phyloP scores from a whole-genome alignment of 1,284 basidiomycete genomes.

The Trametes polyzona region DNA sequence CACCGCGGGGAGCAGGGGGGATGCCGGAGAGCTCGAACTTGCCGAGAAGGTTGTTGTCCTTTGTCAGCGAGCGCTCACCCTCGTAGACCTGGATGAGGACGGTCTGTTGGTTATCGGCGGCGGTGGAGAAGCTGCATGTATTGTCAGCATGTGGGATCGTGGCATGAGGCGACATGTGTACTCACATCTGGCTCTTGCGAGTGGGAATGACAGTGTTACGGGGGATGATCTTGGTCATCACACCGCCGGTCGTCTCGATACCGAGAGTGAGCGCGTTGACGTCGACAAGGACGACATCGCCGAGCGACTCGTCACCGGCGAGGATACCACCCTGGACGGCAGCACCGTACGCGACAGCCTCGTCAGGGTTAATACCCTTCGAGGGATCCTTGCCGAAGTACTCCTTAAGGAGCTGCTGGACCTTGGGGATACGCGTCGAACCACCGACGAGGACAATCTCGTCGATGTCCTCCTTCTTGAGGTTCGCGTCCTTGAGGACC shows the following conservation, averaged over 20 bases:
- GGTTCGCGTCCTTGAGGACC: constrained; percentile 95
- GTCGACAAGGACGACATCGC: constrained; percentile 92
- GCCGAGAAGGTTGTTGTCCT: constrained; percentile 98
- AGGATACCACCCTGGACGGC: constrained; percentile 88
- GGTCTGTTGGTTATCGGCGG: constrained; percentile 92
- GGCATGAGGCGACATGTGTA: neutral
- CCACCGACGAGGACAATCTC: constrained; percentile 96
- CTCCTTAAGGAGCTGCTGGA: constrained; percentile 95
- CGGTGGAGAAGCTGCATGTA: constrained; percentile 85
- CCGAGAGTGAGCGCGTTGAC: constrained; percentile 94
- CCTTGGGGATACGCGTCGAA: constrained; percentile 98
- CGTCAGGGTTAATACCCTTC: constrained; percentile 88
- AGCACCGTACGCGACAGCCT: constrained; percentile 77
- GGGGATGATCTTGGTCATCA: constrained; percentile 96
- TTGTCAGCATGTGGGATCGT: constrained; percentile 7
- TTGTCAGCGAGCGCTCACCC: constrained; percentile 94
- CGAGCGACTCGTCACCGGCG: constrained; percentile 82
- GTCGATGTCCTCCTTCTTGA: constrained; percentile 97
- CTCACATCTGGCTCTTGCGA: constrained; percentile 90
- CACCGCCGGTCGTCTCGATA: constrained; percentile 98
- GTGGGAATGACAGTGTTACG: constrained; percentile 99
- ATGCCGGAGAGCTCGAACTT: constrained; percentile 95
- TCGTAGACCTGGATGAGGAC: constrained; percentile 93
- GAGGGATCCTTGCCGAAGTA: constrained; percentile 93
- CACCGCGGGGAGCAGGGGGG: constrained; percentile 93